Evolutionary conservation across 805 yeast genomes (phyloP).

Genomic region (Wickerhamiella vanderwaltii): DNA sequence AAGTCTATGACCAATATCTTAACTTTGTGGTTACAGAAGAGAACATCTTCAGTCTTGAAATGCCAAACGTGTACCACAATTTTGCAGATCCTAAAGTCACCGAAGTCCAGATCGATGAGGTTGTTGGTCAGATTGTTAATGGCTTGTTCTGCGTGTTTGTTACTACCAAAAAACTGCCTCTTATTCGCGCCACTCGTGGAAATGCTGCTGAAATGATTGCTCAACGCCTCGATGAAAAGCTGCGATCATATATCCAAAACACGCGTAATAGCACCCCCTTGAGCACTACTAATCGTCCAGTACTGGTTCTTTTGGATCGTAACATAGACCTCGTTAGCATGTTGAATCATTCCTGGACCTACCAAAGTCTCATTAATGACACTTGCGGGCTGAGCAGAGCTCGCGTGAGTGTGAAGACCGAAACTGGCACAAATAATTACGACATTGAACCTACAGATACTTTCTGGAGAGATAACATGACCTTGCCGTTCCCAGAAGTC

Average conservation of each 20-base stretch:
- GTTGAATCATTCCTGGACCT: slow-evolving; percentile 97
- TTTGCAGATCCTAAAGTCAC: slow-evolving; percentile 60
- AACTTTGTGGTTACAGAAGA: slow-evolving; percentile 91
- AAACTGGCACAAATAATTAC: slow-evolving; percentile 35
- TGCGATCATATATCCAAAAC: slow-evolving; percentile 78
- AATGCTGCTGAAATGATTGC: slow-evolving; percentile 96
- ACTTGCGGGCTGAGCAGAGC: slow-evolving; percentile 73
- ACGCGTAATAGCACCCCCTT: slow-evolving; percentile 30
- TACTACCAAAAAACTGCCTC: slow-evolving; percentile 70
- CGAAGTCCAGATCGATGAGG: slow-evolving; percentile 58
- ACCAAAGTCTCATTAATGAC: slow-evolving; percentile 91
- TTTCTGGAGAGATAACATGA: slow-evolving; percentile 78
- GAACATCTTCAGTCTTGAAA: slow-evolving; percentile 68
- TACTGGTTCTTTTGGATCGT: slow-evolving; percentile 73
- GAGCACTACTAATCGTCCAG: slow-evolving; percentile 44
- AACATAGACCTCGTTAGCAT: slow-evolving; percentile 82
- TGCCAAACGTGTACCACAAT: slow-evolving; percentile 49
- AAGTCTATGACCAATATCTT: slow-evolving; percentile 87
- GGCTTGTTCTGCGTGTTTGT: slow-evolving; percentile 73
- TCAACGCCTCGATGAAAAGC: slow-evolving; percentile 65
- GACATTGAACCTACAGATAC: slow-evolving; percentile 90
- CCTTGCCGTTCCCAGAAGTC: slow-evolving; percentile 95
- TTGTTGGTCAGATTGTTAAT: slow-evolving; percentile 60
- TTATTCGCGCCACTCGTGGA: slow-evolving; percentile 79
- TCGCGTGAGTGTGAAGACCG: slow-evolving; percentile 48